Evolutionary conservation across 2,329 filamentous ascomycete species (phyloP).

Genomic region (Dryadomyces quercus-mongolicae): DNA sequence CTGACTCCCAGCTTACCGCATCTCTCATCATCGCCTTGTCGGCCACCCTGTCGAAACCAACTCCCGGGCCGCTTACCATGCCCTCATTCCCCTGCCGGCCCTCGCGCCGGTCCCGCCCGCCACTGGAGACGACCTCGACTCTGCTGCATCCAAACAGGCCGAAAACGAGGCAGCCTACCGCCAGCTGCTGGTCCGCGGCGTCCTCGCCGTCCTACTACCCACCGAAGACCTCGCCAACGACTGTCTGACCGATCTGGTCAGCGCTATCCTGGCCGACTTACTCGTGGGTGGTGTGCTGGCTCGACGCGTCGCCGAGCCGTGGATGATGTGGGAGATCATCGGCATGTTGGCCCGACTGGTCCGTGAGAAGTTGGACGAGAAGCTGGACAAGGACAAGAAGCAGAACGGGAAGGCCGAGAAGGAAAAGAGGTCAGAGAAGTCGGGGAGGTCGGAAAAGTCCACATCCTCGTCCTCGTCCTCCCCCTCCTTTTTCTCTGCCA

Average conservation of each 20-base stretch:
- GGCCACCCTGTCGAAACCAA: slow-evolving; percentile 49
- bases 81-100: slow-evolving; percentile 67
- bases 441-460: not conserved
- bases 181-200: slow-evolving; percentile 72
- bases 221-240: slow-evolving; percentile 86
- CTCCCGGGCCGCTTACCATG: slow-evolving; percentile 65
- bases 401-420: not conserved
- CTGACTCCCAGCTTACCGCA: slow-evolving; percentile 52
- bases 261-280: slow-evolving; percentile 80
- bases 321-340: slow-evolving; percentile 77
- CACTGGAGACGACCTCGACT: slow-evolving; percentile 31
- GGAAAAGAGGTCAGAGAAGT: not conserved
- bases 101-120: slow-evolving; percentile 61
- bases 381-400: not conserved
- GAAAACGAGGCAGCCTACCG: slow-evolving; percentile 76
- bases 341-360: slow-evolving; percentile 51
- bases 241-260: slow-evolving; percentile 71
- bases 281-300: slow-evolving; percentile 74
- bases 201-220: slow-evolving; percentile 73
- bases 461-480: not conserved
- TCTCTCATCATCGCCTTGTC: slow-evolving; percentile 46
- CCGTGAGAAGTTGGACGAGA: slow-evolving; percentile 15
- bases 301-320: slow-evolving; percentile 72
- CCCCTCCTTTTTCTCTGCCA: not conserved
- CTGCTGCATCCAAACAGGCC: slow-evolving; percentile 46